These are phyloP conservation scores for Alternaria novae-zelandiae DNA, from an alignment of 2,329 filamentous ascomycete species.

Conservation along the genomic window DNA sequence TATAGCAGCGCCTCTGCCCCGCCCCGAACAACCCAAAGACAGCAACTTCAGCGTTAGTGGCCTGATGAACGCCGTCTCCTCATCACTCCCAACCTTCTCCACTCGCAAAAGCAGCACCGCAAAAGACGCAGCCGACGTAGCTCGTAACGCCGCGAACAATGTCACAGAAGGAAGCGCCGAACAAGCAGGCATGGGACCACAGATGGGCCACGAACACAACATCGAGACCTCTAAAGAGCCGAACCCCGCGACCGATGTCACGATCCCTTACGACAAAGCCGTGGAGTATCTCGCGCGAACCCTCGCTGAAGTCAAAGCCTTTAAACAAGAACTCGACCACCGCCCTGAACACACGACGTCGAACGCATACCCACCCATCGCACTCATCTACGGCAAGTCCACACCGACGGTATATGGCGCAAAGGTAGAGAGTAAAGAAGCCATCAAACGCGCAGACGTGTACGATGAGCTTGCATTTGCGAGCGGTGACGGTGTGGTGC, in stretches of 20 bases:
- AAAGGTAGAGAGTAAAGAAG: slow-evolving; percentile 73
- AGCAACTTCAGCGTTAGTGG: slow-evolving; percentile 51
- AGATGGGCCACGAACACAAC: slow-evolving; percentile 52
- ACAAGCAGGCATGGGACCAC: slow-evolving; percentile 52
- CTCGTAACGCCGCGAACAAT: slow-evolving; percentile 35
- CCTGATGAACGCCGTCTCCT: slow-evolving; percentile 56
- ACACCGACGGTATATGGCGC: slow-evolving; percentile 86
- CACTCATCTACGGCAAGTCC: slow-evolving; percentile 84
- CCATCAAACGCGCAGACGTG: slow-evolving; percentile 75
- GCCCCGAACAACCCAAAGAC: slow-evolving; percentile 50
- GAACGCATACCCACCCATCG: slow-evolving; percentile 83
- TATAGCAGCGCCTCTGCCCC: slow-evolving; percentile 70
- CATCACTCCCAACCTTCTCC: slow-evolving; percentile 51
- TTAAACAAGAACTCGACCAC: slow-evolving; percentile 77
- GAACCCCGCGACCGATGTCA: slow-evolving; percentile 51
- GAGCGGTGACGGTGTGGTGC: slow-evolving; percentile 85
- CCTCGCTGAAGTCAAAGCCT: slow-evolving; percentile 72
- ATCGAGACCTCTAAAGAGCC: slow-evolving; percentile 28
- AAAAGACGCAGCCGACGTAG: slow-evolving; percentile 25
- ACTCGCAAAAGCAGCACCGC: slow-evolving; percentile 37
- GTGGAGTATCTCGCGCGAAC: slow-evolving; percentile 76
- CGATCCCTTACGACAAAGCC: slow-evolving; percentile 62
- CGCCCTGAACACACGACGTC: slow-evolving; percentile 61
- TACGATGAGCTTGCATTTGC: slow-evolving; percentile 90
- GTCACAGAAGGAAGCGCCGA: slow-evolving; percentile 38